A percentile compares a stretch with the other conserved stretches of the same genome.
phyloP scores from a whole-genome alignment of 371 early-diverging fungal species.

The Mucor indicus region DNA sequence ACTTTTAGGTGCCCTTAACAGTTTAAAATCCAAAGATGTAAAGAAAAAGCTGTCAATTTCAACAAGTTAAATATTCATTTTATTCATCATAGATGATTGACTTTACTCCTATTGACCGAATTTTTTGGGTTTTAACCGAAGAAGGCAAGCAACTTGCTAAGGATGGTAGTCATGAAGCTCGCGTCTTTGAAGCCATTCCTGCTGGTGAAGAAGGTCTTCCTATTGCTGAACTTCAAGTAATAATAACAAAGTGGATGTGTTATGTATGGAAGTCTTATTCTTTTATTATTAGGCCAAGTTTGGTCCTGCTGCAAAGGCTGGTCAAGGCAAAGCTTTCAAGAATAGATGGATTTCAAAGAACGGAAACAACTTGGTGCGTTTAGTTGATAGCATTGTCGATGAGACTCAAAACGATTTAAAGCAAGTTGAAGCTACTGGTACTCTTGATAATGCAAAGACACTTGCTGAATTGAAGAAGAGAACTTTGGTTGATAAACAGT shows the following conservation, averaged over 20 bases:
- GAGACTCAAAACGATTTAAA: conserved; percentile 77
- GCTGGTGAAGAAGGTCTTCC: conserved; percentile 77
- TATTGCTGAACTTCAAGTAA: conserved; percentile 77
- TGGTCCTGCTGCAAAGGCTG: conserved; percentile 83
- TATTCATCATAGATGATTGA: conserved; percentile 69
- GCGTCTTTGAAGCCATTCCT: conserved; percentile 89
- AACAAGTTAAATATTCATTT: neutral
- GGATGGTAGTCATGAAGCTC: conserved; percentile 91
- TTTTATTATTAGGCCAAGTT: conserved; percentile 37
- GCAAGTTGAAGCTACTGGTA: conserved; percentile 62
- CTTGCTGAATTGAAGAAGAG: conserved; percentile 87
- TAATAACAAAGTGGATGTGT: neutral
- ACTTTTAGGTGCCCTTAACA: conserved; percentile 83
- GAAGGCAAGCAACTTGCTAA: conserved; percentile 87
- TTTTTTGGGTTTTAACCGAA: conserved; percentile 78
- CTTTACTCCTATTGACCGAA: conserved; percentile 77
- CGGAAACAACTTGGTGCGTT: conserved; percentile 65
- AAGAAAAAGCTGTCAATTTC: neutral
- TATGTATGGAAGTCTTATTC: neutral
- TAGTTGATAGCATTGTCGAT: conserved; percentile 81
- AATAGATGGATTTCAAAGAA: conserved; percentile 96
- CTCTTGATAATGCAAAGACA: conserved; percentile 61
- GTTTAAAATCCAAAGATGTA: conserved; percentile 86
- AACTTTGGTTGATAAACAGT: conserved; percentile 80
- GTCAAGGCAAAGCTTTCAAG: conserved; percentile 94